Percentiles rank a stretch among this genome's conserved stretches.
Conservation (phyloP, 202 grass and related monocot genomes). For the Eragrostis tef region DNA sequence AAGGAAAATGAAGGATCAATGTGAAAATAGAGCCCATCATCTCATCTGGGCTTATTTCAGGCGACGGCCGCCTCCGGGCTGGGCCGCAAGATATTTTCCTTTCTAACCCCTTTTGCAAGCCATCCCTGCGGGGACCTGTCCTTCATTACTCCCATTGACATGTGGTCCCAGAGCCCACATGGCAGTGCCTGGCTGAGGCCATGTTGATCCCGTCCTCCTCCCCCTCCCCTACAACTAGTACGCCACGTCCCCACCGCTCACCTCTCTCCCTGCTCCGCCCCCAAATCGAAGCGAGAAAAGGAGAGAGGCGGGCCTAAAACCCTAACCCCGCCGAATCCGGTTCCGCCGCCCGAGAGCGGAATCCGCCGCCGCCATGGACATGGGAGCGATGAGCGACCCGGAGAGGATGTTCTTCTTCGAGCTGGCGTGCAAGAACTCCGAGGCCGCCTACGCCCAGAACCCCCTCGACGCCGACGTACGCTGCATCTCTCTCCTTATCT, state of each 20-base stretch:
- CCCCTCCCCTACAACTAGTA: neutral
- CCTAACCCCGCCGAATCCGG: conserved; percentile 41
- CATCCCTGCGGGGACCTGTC: neutral
- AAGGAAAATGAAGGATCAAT: neutral
- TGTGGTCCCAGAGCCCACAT: neutral
- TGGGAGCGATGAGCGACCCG: conserved; percentile 66
- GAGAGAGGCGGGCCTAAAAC: conserved; percentile 44
- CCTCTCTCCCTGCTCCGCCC: neutral
- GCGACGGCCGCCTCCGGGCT: neutral
- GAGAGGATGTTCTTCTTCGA: conserved; percentile 92
- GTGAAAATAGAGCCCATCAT: neutral
- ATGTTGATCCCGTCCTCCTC: conserved; percentile 2
- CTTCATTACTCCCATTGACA: neutral
- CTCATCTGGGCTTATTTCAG: neutral
- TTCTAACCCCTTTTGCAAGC: conserved; percentile 35
- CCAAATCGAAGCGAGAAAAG: conserved; percentile 32
- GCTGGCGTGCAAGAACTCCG: conserved; percentile 74
- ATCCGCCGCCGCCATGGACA: conserved; percentile 47
- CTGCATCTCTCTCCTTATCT: neutral
- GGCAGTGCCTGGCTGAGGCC: neutral
- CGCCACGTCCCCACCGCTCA: conserved; percentile 4
- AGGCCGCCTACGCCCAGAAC: conserved; percentile 59
- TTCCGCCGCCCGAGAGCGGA: conserved; percentile 33
- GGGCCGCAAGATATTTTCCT: conserved; percentile 29
- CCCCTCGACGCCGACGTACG: conserved; percentile 89